A percentile compares a stretch with the other conserved stretches of the same genome.
These are phyloP conservation scores for Stachybotrys echinatus DNA, from an alignment of 2,329 filamentous ascomycete genomes.

Conservation along the genomic window DNA sequence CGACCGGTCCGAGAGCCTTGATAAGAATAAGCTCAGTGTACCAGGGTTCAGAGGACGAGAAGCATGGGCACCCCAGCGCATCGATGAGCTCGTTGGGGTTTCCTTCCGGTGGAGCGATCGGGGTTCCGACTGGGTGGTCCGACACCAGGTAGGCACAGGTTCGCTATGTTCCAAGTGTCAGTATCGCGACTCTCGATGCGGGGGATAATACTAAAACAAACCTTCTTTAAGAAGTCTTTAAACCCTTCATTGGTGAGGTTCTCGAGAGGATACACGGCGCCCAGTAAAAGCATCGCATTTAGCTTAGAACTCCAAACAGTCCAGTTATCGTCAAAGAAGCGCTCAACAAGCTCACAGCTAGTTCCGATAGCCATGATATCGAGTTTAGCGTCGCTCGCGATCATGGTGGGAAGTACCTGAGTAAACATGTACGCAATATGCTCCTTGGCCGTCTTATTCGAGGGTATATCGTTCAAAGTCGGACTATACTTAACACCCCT, in stretches of 20 bases:
- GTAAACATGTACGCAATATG: conserved; percentile 68
- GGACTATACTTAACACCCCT: conserved; percentile 44
- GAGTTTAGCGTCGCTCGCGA: conserved; percentile 46
- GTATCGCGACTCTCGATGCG: conserved; percentile 4
- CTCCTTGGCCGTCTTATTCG: conserved; percentile 48
- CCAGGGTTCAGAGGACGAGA: conserved; percentile 58
- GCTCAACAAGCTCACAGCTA: conserved; percentile 52
- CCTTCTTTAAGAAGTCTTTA: conserved; percentile 45
- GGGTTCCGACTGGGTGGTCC: conserved; percentile 41
- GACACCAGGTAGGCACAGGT: conserved; percentile 58
- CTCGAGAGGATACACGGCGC: conserved; percentile 34
- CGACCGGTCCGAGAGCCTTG: conserved; percentile 43
- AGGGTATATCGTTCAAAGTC: conserved; percentile 55
- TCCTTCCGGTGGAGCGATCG: conserved; percentile 47
- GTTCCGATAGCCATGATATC: conserved; percentile 69
- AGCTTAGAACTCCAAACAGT: conserved; percentile 34
- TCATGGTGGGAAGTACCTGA: conserved; percentile 47
- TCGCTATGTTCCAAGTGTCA: conserved; percentile 38
- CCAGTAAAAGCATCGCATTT: conserved; percentile 44
- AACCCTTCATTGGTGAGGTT: conserved; percentile 39
- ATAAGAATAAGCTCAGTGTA: conserved; percentile 60
- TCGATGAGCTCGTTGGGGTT: conserved; percentile 37
- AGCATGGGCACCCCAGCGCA: conserved; percentile 58
- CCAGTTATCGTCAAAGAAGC: conserved; percentile 56
- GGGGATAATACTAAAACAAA: conserved; percentile 24